These are phyloP conservation scores for Paecilomyces variotii DNA, from an alignment of 2,329 filamentous ascomycete species.

Conservation along the genomic window DNA sequence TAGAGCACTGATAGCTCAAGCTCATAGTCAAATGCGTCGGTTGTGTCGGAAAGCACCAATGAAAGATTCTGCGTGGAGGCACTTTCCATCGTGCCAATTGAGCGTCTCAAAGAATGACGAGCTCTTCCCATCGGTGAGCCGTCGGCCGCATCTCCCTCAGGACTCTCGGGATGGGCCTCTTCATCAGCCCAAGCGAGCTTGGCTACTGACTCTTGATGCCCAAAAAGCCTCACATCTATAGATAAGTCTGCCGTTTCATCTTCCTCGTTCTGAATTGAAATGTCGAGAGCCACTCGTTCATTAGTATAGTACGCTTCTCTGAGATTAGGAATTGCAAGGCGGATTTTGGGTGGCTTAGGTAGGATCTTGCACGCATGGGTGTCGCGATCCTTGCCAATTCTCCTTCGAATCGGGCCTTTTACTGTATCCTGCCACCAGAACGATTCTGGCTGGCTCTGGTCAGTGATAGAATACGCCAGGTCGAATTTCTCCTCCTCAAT, in stretches of 20 bases:
- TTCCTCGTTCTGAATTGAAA: constrained; percentile 74
- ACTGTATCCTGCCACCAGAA: constrained; percentile 37
- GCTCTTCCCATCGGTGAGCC: constrained; percentile 20
- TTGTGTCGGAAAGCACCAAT: constrained; percentile 45
- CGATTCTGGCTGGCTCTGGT: constrained; percentile 23
- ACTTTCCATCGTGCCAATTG: constrained; percentile 27
- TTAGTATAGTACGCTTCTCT: constrained; percentile 75
- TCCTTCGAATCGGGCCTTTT: constrained; percentile 26
- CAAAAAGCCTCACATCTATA: constrained; percentile 61
- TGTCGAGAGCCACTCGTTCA: constrained; percentile 60
- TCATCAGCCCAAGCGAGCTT: constrained; percentile 41
- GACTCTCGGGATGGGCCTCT: constrained; percentile 15
- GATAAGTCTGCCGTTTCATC: constrained; percentile 67
- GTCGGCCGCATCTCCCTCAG: constrained; percentile 10
- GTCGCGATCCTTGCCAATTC: constrained; percentile 39
- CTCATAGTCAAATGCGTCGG: constrained; percentile 52
- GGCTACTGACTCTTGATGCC: constrained; percentile 42
- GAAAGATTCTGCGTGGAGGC: constrained; percentile 22
- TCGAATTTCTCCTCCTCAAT: constrained; percentile 60
- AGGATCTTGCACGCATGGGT: constrained; percentile 60
- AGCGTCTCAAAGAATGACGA: constrained; percentile 24
- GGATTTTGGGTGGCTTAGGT: constrained; percentile 87
- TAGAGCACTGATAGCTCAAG: constrained; percentile 69
- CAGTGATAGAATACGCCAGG: constrained; percentile 56
- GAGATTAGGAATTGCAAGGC: constrained; percentile 57